Base-by-base conservation (phyloP, 768 basidiomycete species). In the Tylopilus intermedius region DNA sequence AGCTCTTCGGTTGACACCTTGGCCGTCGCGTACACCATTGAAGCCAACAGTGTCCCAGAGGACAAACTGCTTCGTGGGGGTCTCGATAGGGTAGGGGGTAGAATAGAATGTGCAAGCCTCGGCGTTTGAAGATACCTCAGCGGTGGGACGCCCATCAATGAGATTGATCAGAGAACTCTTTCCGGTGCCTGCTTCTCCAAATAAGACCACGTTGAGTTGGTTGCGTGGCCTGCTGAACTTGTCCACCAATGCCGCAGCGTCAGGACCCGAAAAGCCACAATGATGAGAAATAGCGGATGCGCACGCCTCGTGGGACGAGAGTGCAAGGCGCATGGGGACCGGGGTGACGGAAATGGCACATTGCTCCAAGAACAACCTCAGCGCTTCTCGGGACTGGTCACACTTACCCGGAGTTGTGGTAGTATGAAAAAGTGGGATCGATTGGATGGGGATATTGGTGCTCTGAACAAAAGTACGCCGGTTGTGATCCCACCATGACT, bases 401-500 rank as follows among this genome's bases (percentile, higher is more conserved):
- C 29, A 51, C 7, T 15, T 21, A 22, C 5, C 24, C 26, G 5
- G 49, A 22, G n/a, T 30, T 2, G 44, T 48, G 22, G 55, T 49
- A 18, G 21, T 41, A 47, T 30, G 33, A 21, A 9, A 24, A 26
- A 7, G 38, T 2, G 43, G 47, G 5, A 45, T 35, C 11, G 11
- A 37, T 35, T 26, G 41, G n/a, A 56, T 9, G 0, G 56, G 48
- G 2, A 50, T 40, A 0, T 14, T 9, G 1, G 37, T 47, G 14
- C 2, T 41, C 9, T 29, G 39, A 47, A 41, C 65, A 68, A 14
- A 30, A 14, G 5, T 24, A 21, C 37, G 5, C 8, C 66, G 30
- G 45, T 74, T 71, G 24, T 38, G 22, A 15, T 45, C 38, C 72
- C 72, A 72, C 73, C 72, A 47, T 47, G 15, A 75, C 9, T 64